Percentiles rank a stretch among this genome's conserved stretches.
Conservation (phyloP, 2,329 filamentous ascomycete species). For the Penicillium polonicum region DNA sequence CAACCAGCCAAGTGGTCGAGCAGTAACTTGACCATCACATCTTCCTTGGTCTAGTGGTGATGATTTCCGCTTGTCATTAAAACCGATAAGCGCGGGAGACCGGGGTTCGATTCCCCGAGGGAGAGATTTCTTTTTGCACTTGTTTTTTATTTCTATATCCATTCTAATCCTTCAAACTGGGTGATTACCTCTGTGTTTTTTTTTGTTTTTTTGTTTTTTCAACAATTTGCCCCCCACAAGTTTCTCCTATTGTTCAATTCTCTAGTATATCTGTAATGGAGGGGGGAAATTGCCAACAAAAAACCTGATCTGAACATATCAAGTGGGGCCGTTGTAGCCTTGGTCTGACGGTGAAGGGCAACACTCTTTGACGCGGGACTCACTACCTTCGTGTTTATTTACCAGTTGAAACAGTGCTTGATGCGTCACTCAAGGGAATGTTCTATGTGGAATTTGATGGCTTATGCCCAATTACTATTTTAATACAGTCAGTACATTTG, state of each 20-base stretch:
- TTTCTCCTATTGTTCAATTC: background rate
- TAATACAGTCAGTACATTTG: background rate
- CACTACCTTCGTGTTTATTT: slow-evolving; percentile 45
- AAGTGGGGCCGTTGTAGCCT: slow-evolving; percentile 29
- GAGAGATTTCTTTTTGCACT: slow-evolving; percentile 32
- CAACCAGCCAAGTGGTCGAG: slow-evolving; percentile 30
- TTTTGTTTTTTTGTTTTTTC: too few species aligned
- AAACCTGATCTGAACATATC: background rate
- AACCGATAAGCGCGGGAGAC: slow-evolving; percentile 37
- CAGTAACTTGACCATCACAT: slow-evolving; percentile 23
- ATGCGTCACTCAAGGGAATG: background rate
- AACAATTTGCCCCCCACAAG: accelerated
- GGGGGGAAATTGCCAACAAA: background rate
- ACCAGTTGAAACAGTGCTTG: slow-evolving; percentile 42
- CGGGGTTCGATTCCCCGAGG: slow-evolving; percentile 41
- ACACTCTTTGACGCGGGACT: slow-evolving; percentile 43
- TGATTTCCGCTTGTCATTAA: slow-evolving; percentile 43
- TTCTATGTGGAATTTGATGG: slow-evolving; percentile 4
- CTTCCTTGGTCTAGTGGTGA: slow-evolving; percentile 42
- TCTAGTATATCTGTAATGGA: background rate
- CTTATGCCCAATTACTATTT: background rate
- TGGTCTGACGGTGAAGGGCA: slow-evolving; percentile 51
- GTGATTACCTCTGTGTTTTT: background rate
- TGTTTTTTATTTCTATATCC: background rate
- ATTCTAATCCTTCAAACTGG: background rate